Evolutionary conservation across 2,329 filamentous ascomycete genomes (phyloP).

Genomic region (Rugonectria rugulosa): DNA sequence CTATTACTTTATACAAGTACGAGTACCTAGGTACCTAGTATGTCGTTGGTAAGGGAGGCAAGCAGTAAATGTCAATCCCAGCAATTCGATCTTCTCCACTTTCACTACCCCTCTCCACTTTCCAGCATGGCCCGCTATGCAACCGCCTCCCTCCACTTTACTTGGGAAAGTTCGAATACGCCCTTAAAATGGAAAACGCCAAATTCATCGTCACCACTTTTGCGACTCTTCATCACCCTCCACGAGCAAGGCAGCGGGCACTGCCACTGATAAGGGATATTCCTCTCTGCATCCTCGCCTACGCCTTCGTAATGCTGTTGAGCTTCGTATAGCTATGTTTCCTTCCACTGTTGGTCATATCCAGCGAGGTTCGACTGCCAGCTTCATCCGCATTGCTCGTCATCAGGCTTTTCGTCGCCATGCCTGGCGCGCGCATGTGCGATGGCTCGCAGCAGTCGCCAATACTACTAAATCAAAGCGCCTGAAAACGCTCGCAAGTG

Average conservation of each 20-base stretch:
- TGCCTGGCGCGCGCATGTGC: conserved; percentile 46
- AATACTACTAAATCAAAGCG: conserved; percentile 28
- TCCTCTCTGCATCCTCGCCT: too few species aligned
- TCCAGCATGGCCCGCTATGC: conserved; percentile 20
- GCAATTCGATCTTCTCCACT: conserved; percentile 12
- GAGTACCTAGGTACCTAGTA: too few species aligned
- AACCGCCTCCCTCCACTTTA: conserved; percentile 31
- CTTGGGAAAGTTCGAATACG: conserved; percentile 1
- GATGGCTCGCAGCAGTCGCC: conserved; percentile 54
- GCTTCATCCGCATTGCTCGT: conserved; percentile 61
- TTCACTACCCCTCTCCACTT: conserved; percentile 23
- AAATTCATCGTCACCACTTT: conserved; percentile 27
- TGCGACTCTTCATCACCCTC: not conserved
- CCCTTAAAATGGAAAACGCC: conserved; percentile 28
- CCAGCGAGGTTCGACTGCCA: conserved; percentile 51
- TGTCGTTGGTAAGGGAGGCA: too few species aligned
- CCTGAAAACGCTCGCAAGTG: conserved; percentile 50
- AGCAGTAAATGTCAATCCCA: too few species aligned
- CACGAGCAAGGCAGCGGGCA: conserved; percentile 18
- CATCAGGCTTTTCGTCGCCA: conserved; percentile 52
- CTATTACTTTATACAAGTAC: too few species aligned
- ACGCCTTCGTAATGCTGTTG: conserved; percentile 36
- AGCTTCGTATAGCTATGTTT: conserved; percentile 41
- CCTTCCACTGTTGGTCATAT: conserved; percentile 45
- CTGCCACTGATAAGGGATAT: too few species aligned